phyloP scores from a whole-genome alignment of 169 alveolate genomes.

The Plasmodium sp. region DNA sequence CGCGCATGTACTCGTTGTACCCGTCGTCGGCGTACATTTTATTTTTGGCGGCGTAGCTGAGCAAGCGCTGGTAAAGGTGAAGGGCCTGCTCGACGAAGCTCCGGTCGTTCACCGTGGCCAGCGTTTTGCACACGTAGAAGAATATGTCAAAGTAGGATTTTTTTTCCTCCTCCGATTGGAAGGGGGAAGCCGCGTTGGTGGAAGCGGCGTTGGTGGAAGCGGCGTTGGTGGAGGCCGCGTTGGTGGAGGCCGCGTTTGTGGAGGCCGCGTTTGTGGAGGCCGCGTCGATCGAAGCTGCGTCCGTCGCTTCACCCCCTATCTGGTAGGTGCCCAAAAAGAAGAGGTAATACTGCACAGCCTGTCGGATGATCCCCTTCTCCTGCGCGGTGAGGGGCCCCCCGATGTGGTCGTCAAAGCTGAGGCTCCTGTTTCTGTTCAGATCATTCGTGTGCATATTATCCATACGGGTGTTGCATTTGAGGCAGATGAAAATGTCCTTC shows the following conservation, averaged over 20 bases:
- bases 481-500: conserved; percentile 58
- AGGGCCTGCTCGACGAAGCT: conserved; percentile 27
- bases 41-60: conserved; percentile 55
- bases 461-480: conserved; percentile 27
- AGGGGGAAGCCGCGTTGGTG: neutral
- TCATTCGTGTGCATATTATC: conserved; percentile 46
- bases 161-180: conserved; percentile 69
- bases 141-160: conserved; percentile 60
- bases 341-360: conserved; percentile 30
- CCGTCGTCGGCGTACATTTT: conserved; percentile 50
- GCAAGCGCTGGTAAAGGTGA: conserved; percentile 20
- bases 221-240: neutral
- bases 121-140: conserved; percentile 70
- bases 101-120: conserved; percentile 54
- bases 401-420: conserved; percentile 46
- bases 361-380: conserved; percentile 18
- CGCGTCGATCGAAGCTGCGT: neutral
- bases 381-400: conserved; percentile 10
- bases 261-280: neutral
- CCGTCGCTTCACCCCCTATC: neutral
- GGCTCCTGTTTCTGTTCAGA: conserved; percentile 1
- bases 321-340: conserved; percentile 50
- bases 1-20: conserved; percentile 63
- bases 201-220: neutral
- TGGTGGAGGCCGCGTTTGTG: neutral